Base-by-base conservation (phyloP, 1,284 basidiomycete species). In the Fistulinella staudtii region DNA sequence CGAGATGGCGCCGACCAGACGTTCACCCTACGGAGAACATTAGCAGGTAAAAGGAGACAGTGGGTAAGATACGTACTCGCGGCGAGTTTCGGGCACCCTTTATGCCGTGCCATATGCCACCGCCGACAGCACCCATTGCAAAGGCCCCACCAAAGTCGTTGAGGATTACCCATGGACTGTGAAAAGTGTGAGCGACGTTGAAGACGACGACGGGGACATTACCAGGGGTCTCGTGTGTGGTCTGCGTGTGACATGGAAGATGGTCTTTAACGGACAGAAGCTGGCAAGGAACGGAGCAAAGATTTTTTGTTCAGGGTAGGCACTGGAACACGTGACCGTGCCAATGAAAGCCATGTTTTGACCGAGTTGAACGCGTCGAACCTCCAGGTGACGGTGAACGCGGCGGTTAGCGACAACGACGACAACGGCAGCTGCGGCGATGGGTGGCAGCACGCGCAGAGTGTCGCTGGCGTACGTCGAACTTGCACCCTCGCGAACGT, bases 91-190 rank as follows among this genome's bases (percentile, higher is more conserved):
- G 79, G 14, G 94, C 93, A 49, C 95, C 96, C 71, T 99, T 99
- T 64, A 98, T 94, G 54, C 93, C 93, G 71, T 99, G 94, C 95
- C 95, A 99, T 63, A 99, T 93, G 55, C 91, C 93, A 58, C 95
- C 93, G 57, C 93, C 93, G 39, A 95, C 83, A 18, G 91, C 90
- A 64, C 92, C 93, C 93, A 95, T 95, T 27, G 92, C 82, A 64
- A 93, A 95, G 15, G 93, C 94, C 56, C 93, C 94, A 54, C 95
- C 95, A 67, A 96, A 95, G 74, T 99, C 95, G 73, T 93, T 98
- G 54, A 99, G 84, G 66, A 99, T 92, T 45, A 98, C 95, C 89
- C 92, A 98, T 56, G 95, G 95, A 71, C 95, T 95, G 56, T 0
- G 17, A 39, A 14, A 4, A n/a, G n/a, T n/a, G 41, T 54, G 25